phyloP scores from a whole-genome alignment of 2,329 filamentous ascomycete species.

The Colletotrichum euphorbiae region DNA sequence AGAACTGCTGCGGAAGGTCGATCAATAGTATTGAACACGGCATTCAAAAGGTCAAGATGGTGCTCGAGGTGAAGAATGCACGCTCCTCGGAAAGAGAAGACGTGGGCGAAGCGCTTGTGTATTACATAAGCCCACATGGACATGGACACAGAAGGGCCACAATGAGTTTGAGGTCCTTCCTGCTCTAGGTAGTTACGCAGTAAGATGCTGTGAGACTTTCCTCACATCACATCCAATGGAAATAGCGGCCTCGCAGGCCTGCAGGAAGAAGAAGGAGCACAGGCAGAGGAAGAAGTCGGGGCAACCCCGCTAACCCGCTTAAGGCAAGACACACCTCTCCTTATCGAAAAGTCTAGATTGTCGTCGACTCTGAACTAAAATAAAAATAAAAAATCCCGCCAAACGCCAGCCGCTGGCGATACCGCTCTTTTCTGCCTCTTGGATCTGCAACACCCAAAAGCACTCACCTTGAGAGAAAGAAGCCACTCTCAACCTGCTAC shows the following conservation, averaged over 20 bases:
- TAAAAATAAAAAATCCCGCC: slow-evolving; percentile 14
- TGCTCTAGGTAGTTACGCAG: not conserved
- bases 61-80: not conserved
- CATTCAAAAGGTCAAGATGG: slow-evolving; percentile 5
- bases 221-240: too few relatives aligned
- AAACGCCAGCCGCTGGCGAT: slow-evolving; percentile 22
- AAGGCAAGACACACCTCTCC: slow-evolving; percentile 37
- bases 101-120: too few relatives aligned
- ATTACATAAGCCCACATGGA: too few relatives aligned
- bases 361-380: slow-evolving; percentile 29
- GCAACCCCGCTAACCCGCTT: slow-evolving; percentile 39
- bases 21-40: not conserved
- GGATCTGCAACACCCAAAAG: slow-evolving; percentile 8
- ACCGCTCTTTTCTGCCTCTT: slow-evolving; percentile 29
- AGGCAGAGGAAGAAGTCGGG: slow-evolving; percentile 28
- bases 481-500: not conserved
- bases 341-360: slow-evolving; percentile 40
- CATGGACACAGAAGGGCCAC: too few relatives aligned
- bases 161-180: too few relatives aligned
- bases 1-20: not conserved
- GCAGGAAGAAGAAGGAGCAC: not conserved
- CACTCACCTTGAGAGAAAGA: slow-evolving; percentile 6
- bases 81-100: too few relatives aligned
- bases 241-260: not conserved
- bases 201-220: not conserved